Conservation (phyloP, 1,284 basidiomycete genomes). For the Cryptococcus floricola region DNA sequence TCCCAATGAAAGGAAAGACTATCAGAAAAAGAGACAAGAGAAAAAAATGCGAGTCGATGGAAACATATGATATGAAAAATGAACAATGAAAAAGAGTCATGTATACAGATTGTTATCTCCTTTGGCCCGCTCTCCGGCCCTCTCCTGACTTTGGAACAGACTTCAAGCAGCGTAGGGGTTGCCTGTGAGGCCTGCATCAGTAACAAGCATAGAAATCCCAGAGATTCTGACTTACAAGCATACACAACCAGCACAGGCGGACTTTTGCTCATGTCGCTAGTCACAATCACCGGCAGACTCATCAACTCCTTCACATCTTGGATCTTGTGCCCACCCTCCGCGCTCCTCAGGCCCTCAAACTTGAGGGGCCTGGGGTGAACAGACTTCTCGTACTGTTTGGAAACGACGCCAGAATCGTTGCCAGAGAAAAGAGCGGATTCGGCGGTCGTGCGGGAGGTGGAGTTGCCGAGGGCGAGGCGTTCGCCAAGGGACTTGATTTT, state of each 20-base stretch:
- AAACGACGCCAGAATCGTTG: conserved; percentile 47
- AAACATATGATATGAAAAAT: not conserved
- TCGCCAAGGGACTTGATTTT: conserved; percentile 85
- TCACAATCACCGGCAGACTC: conserved; percentile 88
- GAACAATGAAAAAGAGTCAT: not conserved
- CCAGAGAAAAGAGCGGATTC: conserved; percentile 82
- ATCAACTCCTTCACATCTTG: conserved; percentile 87
- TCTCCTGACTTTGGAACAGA: not conserved
- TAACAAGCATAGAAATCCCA: not conserved
- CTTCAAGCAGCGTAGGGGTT: conserved; percentile 19
- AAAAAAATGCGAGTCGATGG: not conserved
- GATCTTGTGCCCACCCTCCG: conserved; percentile 74
- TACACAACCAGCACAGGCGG: conserved; percentile 78
- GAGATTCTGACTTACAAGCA: conserved; percentile 30
- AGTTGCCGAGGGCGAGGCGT: conserved; percentile 60
- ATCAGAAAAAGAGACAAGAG: not conserved
- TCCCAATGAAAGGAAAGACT: not conserved
- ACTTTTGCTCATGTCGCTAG: conserved; percentile 86
- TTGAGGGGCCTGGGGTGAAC: conserved; percentile 61
- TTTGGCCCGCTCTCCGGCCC: not conserved
- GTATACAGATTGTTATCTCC: not conserved
- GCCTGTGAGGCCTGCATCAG: conserved; percentile 7
- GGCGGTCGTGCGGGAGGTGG: conserved; percentile 68
- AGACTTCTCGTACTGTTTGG: conserved; percentile 72
- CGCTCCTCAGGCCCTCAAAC: conserved; percentile 73